Evolutionary conservation across 768 basidiomycete genomes (phyloP).

Genomic region (Kwoniella heveanensis): DNA sequence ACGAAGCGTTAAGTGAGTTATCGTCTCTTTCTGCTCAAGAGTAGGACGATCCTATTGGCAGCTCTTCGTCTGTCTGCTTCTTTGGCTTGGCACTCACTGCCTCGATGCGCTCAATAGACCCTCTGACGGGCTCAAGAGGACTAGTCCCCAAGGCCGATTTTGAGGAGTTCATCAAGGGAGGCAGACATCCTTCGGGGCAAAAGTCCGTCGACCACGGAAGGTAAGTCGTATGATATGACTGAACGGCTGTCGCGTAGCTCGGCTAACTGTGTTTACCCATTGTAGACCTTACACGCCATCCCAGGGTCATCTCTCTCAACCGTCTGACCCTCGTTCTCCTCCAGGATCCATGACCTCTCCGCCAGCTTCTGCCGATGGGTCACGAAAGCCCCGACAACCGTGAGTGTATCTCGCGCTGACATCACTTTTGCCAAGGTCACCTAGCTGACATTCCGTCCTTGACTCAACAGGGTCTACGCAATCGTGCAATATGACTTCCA

Average conservation of each 20-base stretch:
- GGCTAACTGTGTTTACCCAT: not conserved
- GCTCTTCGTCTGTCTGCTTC: too few species aligned
- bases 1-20: conserved; percentile 76
- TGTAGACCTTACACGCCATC: conserved; percentile 38
- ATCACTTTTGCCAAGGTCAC: not conserved
- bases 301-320: conserved; percentile 28
- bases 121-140: conserved; percentile 84
- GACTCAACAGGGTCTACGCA: conserved; percentile 74
- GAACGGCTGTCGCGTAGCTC: not conserved
- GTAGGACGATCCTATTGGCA: not conserved
- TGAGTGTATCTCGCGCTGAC: conserved; percentile 2
- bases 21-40: conserved; percentile 3
- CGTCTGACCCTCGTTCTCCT: conserved; percentile 32
- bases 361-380: conserved; percentile 15
- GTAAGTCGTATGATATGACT: conserved; percentile 21
- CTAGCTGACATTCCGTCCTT: conserved; percentile 28
- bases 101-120: conserved; percentile 59
- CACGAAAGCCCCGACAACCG: conserved; percentile 31
- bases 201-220: conserved; percentile 20
- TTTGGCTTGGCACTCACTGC: too few species aligned
- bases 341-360: conserved; percentile 27
- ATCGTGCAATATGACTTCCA: conserved; percentile 92
- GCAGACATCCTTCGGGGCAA: conserved; percentile 24
- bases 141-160: conserved; percentile 84
- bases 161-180: conserved; percentile 80